phyloP scores from a whole-genome alignment of 225 moss, liverwort and hornwort genomes.

The Asterella californica region DNA sequence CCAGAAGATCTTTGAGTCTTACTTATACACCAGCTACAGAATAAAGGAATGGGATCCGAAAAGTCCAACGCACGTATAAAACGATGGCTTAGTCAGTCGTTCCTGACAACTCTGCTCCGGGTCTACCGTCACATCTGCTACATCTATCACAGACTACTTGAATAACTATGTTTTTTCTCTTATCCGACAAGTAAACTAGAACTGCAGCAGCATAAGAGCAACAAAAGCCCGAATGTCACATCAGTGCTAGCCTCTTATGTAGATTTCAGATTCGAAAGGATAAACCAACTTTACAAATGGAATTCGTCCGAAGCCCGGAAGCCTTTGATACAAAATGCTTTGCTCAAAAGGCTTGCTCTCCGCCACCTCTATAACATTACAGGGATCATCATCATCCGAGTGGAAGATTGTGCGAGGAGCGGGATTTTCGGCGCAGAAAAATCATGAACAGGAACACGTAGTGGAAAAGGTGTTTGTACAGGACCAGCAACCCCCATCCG shows the following conservation, averaged over 20 bases:
- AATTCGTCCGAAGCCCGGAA: not conserved
- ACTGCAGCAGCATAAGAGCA: not conserved
- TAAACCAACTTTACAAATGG: not conserved
- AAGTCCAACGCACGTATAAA: not conserved
- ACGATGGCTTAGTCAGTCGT: too few relatives aligned
- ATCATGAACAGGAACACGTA: too few relatives aligned
- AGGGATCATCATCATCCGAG: not conserved
- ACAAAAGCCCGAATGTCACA: not conserved
- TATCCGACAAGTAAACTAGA: too few relatives aligned
- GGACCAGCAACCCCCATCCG: too few relatives aligned
- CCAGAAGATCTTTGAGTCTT: too few relatives aligned
- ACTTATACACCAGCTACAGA: not conserved
- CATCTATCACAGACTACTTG: too few relatives aligned
- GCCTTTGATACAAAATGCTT: too few relatives aligned
- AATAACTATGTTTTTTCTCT: too few relatives aligned
- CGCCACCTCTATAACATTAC: not conserved
- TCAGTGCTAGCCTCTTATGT: not conserved
- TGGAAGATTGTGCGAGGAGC: slow-evolving; percentile 7
- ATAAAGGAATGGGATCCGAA: not conserved
- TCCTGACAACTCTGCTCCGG: too few relatives aligned
- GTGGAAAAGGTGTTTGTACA: too few relatives aligned
- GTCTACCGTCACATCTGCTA: too few relatives aligned
- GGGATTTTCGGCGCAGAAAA: slow-evolving; percentile 14
- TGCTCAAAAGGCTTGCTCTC: not conserved
- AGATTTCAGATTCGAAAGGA: not conserved